Base-by-base conservation (phyloP, 148 eudicot species). In the Chenopodium suecicum region DNA sequence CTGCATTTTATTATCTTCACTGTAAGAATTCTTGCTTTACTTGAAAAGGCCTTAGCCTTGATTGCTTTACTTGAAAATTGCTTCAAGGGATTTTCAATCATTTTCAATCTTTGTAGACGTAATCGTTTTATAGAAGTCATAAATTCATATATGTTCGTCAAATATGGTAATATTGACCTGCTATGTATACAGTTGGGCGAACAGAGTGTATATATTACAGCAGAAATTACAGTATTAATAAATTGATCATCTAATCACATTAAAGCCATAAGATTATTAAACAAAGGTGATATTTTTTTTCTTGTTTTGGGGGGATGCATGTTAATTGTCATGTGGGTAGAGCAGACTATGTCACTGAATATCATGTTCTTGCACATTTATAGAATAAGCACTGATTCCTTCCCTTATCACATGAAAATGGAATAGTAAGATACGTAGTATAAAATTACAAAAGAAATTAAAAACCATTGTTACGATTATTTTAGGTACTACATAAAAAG, bases 331-430 rank as follows among this genome's bases (percentile, higher is more conserved):
- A 75, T 75, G 79, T 67, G 67, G 76, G n/a, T 80, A 37, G 52
- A 71, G 54, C 79, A 81, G 79, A 81, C 58, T 31, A 50, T 84
- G 83, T 84, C 86, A 77, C 86, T 66, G 75, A 77, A 81, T 48
- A 72, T 66, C 80, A 77, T 41, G 79, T 72, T 78, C 74, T 60
- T 12, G 5, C 44, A 41, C 44, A 60, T 47, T 22, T 23, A 73
- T 32, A 48, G 23, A 44, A 72, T 62, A 76, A 81, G 74, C 77
- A 50, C 23, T 20, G 47, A 52, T 77, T 73, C 77, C 31, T 25
- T 4, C 48, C 12, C 78, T n/a, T 25, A 44, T 70, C 83, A 80
- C 83, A 76, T 75, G 83, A 78, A n/a, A 19, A 65, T 37, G 73
- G 75, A 70, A 46, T 47, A 73, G 75, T 76, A 75, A 76, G 66